Conservation (phyloP, 371 early-diverging fungal species). For the Dinochytrium kinnereticum region DNA sequence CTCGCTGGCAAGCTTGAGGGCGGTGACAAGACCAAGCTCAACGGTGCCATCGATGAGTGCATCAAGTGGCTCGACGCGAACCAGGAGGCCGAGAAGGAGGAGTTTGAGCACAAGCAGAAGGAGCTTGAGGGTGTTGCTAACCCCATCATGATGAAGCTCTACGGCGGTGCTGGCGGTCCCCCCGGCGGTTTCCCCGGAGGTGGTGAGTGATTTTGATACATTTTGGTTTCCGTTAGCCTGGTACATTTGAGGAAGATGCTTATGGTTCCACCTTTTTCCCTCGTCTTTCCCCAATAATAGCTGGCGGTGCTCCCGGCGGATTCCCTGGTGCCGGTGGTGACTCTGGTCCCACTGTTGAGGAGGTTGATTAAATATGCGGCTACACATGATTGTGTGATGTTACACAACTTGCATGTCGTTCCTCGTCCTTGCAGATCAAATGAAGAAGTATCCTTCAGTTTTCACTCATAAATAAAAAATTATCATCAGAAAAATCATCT, state of each 20-base stretch:
- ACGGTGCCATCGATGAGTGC: constrained; percentile 79
- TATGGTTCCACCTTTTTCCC: background rate
- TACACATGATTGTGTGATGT: too few relatives aligned
- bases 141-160: constrained; percentile 81
- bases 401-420: too few relatives aligned
- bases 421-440: too few relatives aligned
- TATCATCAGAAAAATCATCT: too few relatives aligned
- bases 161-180: constrained; percentile 46
- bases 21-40: constrained; percentile 85
- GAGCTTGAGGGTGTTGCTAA: constrained; percentile 92
- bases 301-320: constrained; percentile 37
- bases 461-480: too few relatives aligned
- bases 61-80: constrained; percentile 88
- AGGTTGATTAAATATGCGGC: too few relatives aligned
- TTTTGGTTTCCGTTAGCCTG: background rate
- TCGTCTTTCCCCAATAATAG: background rate
- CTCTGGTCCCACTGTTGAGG: constrained; percentile 80
- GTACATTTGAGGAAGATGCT: background rate
- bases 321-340: constrained; percentile 37
- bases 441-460: too few relatives aligned
- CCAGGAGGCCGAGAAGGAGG: constrained; percentile 92
- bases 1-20: constrained; percentile 78
- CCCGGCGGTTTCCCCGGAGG: constrained; percentile 54
- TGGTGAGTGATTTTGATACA: constrained; percentile 21
- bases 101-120: constrained; percentile 92